Percentiles rank a stretch among this genome's conserved stretches.
Evolutionary conservation across 345 rosid genomes (phyloP).

Genomic region (Eucalyptus cloeziana): DNA sequence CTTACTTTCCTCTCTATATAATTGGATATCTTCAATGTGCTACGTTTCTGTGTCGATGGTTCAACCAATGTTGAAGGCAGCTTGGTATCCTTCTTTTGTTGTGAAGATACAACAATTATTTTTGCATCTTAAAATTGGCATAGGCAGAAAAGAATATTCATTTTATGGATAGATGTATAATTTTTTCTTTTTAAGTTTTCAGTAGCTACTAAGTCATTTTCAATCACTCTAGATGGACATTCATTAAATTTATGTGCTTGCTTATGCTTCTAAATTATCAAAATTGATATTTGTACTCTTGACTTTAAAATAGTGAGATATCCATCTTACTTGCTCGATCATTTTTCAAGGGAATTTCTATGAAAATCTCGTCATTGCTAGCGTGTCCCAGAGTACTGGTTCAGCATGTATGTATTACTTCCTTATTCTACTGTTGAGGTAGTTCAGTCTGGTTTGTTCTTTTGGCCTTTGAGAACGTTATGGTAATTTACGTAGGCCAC

Average conservation of each 20-base stretch:
- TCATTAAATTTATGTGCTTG: background rate
- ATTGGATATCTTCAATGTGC: background rate
- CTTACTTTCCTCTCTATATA: background rate
- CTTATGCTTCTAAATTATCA: background rate
- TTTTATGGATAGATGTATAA: background rate
- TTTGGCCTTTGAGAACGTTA: background rate
- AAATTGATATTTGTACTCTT: background rate
- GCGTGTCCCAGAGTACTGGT: slow-evolving; percentile 72
- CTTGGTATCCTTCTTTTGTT: slow-evolving; percentile 40
- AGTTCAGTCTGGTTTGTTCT: background rate
- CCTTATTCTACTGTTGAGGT: background rate
- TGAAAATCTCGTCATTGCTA: slow-evolving; percentile 63
- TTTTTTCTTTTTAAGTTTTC: background rate
- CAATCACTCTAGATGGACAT: background rate
- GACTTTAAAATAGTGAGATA: slow-evolving; percentile 36
- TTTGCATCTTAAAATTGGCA: background rate
- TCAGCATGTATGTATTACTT: slow-evolving; percentile 66
- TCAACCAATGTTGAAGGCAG: slow-evolving; percentile 87
- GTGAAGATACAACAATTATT: background rate
- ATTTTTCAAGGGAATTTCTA: slow-evolving; percentile 63
- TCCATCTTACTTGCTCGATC: slow-evolving; percentile 72
- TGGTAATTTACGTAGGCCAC: background rate
- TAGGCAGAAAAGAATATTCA: background rate
- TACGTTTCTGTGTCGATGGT: slow-evolving; percentile 47
- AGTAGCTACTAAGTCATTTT: background rate